Conservation (phyloP, 805 yeast species). For the Limtongia smithiae region DNA sequence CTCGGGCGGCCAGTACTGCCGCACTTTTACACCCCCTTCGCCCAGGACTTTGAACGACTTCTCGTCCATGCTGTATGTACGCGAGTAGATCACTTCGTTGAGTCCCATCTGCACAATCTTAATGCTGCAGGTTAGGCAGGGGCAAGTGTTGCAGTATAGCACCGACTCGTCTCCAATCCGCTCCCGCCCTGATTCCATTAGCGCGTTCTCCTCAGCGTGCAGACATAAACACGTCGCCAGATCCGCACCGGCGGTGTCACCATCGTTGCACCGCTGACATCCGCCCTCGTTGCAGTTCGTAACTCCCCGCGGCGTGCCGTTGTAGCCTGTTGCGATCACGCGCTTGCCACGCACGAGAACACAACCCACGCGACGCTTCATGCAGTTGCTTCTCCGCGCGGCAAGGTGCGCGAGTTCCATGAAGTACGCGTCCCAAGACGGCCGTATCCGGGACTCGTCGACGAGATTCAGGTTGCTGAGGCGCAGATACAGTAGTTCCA, state of each 20-base stretch:
- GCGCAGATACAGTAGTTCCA: conserved; percentile 40
- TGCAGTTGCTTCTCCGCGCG: conserved; percentile 87
- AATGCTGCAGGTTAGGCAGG: conserved; percentile 92
- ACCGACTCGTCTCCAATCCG: conserved; percentile 57
- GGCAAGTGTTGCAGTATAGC: conserved; percentile 91
- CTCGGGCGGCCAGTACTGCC: conserved; percentile 54
- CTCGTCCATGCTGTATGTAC: conserved; percentile 87
- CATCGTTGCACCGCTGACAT: conserved; percentile 74
- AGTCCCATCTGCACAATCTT: conserved; percentile 93
- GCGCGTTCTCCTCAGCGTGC: conserved; percentile 97
- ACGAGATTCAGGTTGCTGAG: conserved; percentile 44
- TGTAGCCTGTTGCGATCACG: conserved; percentile 94
- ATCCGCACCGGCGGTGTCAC: conserved; percentile 56
- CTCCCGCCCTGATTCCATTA: conserved; percentile 90
- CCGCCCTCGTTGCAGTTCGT: conserved; percentile 95
- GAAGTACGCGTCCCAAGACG: conserved; percentile 94
- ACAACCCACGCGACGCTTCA: conserved; percentile 97
- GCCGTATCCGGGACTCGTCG: conserved; percentile 66
- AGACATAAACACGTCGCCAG: conserved; percentile 84
- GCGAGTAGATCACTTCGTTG: conserved; percentile 86
- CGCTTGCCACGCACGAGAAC: conserved; percentile 82
- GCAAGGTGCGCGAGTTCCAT: conserved; percentile 93
- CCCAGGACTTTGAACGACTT: conserved; percentile 66
- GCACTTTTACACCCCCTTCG: conserved; percentile 66
- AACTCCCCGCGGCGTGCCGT: conserved; percentile 91